Conservation (phyloP, 352 stramenopile species). For the Phytophthora vignae region DNA sequence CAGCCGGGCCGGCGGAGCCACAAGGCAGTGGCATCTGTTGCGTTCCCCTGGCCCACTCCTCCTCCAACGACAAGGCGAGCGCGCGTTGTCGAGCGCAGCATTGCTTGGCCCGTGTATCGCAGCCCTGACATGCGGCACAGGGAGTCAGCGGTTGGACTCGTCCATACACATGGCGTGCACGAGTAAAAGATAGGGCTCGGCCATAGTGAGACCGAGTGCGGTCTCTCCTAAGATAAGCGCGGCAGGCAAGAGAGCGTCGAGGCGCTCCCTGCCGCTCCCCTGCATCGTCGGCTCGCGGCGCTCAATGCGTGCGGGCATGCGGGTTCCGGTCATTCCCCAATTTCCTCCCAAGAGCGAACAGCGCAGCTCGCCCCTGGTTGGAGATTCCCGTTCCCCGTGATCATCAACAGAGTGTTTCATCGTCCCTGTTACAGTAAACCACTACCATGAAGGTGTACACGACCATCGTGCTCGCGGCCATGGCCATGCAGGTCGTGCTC, state of each 20-base stretch:
- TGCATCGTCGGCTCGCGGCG: slow-evolving; percentile 30
- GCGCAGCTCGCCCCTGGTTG: slow-evolving; percentile 22
- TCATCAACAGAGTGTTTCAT: slow-evolving; percentile 30
- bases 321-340: slow-evolving; percentile 37
- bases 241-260: slow-evolving; percentile 8
- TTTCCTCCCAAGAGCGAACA: slow-evolving; percentile 37
- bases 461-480: slow-evolving; percentile 39
- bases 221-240: slow-evolving; percentile 32
- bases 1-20: slow-evolving; percentile 20
- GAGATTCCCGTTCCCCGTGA: slow-evolving; percentile 34
- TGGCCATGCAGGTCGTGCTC: slow-evolving; percentile 50
- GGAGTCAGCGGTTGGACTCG: slow-evolving; percentile 28
- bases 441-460: slow-evolving; percentile 50
- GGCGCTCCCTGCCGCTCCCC: slow-evolving; percentile 27
- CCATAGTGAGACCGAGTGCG: slow-evolving; percentile 28
- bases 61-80: slow-evolving; percentile 15
- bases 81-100: slow-evolving; percentile 8
- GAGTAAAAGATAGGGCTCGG: slow-evolving; percentile 19
- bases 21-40: slow-evolving; percentile 26
- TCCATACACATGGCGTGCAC: slow-evolving; percentile 32
- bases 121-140: slow-evolving; percentile 9
- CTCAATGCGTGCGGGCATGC: background rate
- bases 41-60: background rate
- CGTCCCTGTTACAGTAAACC: slow-evolving; percentile 27
- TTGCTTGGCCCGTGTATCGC: slow-evolving; percentile 5